Evolutionary conservation across 768 basidiomycete species (phyloP), one percentile per base, ranked within the genome.

Genomic region (Podaxis sp.): DNA sequence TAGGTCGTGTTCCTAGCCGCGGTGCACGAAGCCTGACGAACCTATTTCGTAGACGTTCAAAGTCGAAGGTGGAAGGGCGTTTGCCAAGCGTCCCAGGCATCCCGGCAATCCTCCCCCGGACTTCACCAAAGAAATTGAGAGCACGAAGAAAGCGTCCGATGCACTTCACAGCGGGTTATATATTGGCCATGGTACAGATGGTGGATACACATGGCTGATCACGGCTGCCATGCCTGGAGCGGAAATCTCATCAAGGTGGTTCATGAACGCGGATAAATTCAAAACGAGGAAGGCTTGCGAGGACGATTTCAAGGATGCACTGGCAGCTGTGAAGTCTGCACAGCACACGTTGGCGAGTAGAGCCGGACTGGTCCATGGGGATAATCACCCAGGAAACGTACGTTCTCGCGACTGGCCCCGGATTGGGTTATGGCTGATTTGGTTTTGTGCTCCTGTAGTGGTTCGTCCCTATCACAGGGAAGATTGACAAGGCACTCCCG

Each of bases 151-250:
- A 23, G 57, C 46, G 1, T 36, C 57, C 2, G 5, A 50, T 2
- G 57, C 47, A 2, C 48, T 58, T 9, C 4, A 50, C 4, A 58
- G 37, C 47, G 21, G 35, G 3, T 35, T 58, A 18, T 58, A 13
- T 13, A 23, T 50, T 21, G 35, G 13, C 4, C 23, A 48, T 0
- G 57, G 57, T 7, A 50, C 18, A 10, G 35, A 38, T n/a, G 48
- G 48, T 7, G 35, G 25, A 13, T 58, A 50, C 37, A 25, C 11
- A 11, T 58, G 57, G 57, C 37, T 58, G 1, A 50, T 58, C 48
- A 58, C 57, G 7, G 57, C 5, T 27, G 48, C 57, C 25, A 50
- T 50, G 32, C 57, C 57, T 38, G 57, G 46, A 25, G 57, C 37
- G 1, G 47, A 58, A 11, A 5, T 58, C 5, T 50, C 44, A 5